phyloP scores from a whole-genome alignment of 192 early-diverging fungal species.

The Coemansia sp. region DNA sequence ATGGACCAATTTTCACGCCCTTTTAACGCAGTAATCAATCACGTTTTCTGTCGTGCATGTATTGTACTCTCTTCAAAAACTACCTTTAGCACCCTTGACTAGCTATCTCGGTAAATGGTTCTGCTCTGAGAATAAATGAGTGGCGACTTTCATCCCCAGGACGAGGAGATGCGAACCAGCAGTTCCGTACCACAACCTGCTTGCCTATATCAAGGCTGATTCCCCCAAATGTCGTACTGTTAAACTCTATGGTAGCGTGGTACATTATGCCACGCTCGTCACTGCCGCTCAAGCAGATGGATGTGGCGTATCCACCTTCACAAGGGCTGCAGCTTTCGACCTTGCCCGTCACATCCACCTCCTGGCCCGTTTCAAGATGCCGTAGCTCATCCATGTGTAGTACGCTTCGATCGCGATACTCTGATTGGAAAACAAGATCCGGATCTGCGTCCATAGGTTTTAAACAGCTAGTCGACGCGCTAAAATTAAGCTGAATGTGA shows the following conservation, averaged over 20 bases:
- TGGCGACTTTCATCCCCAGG: background rate
- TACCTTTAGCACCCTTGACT: too few relatives aligned
- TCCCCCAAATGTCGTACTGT: constrained; percentile 20
- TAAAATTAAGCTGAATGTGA: constrained; percentile 26
- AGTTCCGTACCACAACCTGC: constrained; percentile 43
- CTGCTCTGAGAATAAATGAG: too few relatives aligned
- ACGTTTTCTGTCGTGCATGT: too few relatives aligned
- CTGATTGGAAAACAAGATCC: constrained; percentile 17
- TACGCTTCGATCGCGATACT: constrained; percentile 24
- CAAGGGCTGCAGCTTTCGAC: constrained; percentile 2
- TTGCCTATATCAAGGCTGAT: constrained; percentile 13
- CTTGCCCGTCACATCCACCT: constrained; percentile 37
- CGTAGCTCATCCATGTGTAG: constrained; percentile 38
- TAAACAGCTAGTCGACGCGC: constrained; percentile 10
- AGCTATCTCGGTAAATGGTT: too few relatives aligned
- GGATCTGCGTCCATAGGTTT: constrained; percentile 21
- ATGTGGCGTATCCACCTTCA: background rate
- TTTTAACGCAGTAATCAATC: too few relatives aligned
- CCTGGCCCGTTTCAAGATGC: constrained; percentile 16
- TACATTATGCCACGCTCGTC: constrained; percentile 9
- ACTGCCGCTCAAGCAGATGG: constrained; percentile 23
- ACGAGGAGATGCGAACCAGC: constrained; percentile 5
- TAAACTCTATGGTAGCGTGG: constrained; percentile 26
- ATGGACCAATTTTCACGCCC: too few relatives aligned
- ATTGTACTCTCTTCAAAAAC: too few relatives aligned